phyloP scores from a whole-genome alignment of 306 rosid genomes.

The Glycine latifolia region DNA sequence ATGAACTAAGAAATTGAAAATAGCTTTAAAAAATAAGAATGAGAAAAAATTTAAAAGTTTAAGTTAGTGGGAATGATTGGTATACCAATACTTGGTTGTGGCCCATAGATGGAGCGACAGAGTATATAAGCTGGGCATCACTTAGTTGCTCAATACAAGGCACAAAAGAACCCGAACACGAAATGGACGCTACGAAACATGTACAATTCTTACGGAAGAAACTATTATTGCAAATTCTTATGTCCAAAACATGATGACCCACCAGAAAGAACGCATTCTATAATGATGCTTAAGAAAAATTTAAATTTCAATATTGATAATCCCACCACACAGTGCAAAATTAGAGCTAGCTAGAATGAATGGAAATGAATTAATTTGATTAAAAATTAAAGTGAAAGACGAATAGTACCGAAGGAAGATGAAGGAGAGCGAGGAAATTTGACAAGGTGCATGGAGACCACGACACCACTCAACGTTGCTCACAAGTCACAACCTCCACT shows the following conservation, averaged over 20 bases:
- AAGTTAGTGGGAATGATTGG: too few relatives aligned
- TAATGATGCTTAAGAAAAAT: conserved; percentile 40
- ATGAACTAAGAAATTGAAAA: neutral
- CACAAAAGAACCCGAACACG: conserved; percentile 50
- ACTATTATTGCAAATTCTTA: neutral
- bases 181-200: conserved; percentile 40
- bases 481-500: too few relatives aligned
- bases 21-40: too few relatives aligned
- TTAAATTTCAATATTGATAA: neutral
- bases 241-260: conserved; percentile 38
- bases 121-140: conserved; percentile 69
- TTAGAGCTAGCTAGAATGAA: too few relatives aligned
- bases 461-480: too few relatives aligned
- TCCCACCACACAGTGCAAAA: too few relatives aligned
- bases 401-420: conserved; percentile 37
- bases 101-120: conserved; percentile 95
- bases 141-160: conserved; percentile 42
- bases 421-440: conserved; percentile 20
- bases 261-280: conserved; percentile 53
- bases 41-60: too few relatives aligned
- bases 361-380: too few relatives aligned
- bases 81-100: conserved; percentile 73
- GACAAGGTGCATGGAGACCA: conserved; percentile 20
- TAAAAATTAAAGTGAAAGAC: neutral
- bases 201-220: conserved; percentile 41